phyloP scores from a whole-genome alignment of 768 basidiomycete species.

The Amyloporia xantha region DNA sequence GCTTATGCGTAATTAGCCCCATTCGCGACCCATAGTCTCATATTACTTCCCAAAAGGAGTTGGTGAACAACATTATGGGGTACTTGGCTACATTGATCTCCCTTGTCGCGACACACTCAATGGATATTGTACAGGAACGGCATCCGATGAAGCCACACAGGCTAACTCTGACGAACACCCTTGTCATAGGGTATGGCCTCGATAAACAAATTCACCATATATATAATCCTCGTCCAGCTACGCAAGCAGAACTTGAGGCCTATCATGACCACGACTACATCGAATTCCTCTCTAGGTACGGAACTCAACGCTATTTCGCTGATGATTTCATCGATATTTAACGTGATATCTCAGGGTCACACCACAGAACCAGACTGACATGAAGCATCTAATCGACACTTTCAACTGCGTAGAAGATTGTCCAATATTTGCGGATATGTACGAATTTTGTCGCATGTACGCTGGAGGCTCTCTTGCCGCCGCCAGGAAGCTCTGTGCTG shows the following conservation, averaged over 20 bases:
- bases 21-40: constrained; percentile 86
- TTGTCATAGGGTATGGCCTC: constrained; percentile 93
- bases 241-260: constrained; percentile 78
- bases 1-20: constrained; percentile 37
- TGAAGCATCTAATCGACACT: constrained; percentile 71
- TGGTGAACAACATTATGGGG: constrained; percentile 95
- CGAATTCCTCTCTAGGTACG: constrained; percentile 88
- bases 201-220: constrained; percentile 94
- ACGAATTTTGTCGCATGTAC: constrained; percentile 91
- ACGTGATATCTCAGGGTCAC: constrained; percentile 55
- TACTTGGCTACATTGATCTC: constrained; percentile 30
- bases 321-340: background rate
- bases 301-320: background rate
- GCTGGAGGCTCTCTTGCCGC: constrained; percentile 89
- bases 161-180: constrained; percentile 90
- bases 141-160: constrained; percentile 99
- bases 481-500: constrained; percentile 79
- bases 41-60: constrained; percentile 95
- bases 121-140: constrained; percentile 63
- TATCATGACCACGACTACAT: constrained; percentile 97
- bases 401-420: constrained; percentile 98
- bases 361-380: constrained; percentile 61
- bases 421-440: constrained; percentile 93
- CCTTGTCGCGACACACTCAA: background rate
- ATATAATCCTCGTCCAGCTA: constrained; percentile 84